Evolutionary conservation across 352 stramenopile genomes (phyloP).

Genomic region (Pythium insidiosum): DNA sequence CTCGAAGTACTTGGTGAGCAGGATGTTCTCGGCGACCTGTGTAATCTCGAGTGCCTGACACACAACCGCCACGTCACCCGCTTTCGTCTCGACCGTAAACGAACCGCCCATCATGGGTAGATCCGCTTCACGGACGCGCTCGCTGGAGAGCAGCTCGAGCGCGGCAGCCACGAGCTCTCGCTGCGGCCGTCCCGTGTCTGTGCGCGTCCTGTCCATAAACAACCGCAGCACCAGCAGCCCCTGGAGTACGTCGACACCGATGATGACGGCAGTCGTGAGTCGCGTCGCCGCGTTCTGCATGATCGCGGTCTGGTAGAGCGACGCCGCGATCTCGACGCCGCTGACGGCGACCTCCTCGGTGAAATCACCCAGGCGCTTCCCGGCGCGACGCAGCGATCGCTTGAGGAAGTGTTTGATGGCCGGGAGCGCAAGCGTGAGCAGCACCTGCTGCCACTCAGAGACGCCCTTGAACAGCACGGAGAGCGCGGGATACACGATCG

Average conservation of each 20-base stretch:
- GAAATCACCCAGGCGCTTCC: neutral
- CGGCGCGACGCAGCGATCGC: neutral
- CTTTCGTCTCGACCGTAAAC: no score
- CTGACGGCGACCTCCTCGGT: slow-evolving; percentile 4
- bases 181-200: no score
- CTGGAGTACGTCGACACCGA: slow-evolving; percentile 2
- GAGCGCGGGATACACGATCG: slow-evolving; percentile 2
- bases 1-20: slow-evolving; percentile 4
- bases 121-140: neutral
- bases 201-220: slow-evolving; percentile 1
- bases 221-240: slow-evolving; percentile 1
- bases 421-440: slow-evolving; percentile 1
- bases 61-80: neutral
- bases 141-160: no score
- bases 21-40: slow-evolving; percentile 2
- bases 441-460: neutral
- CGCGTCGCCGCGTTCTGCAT: slow-evolving; percentile 1
- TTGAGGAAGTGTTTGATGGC: neutral
- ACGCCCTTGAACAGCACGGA: slow-evolving; percentile 1
- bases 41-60: slow-evolving; percentile 3
- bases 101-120: no score
- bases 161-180: neutral
- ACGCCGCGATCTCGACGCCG: slow-evolving; percentile 1
- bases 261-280: neutral
- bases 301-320: slow-evolving; percentile 3